Conservation (phyloP, 768 basidiomycete species). For the Mycena rosella region DNA sequence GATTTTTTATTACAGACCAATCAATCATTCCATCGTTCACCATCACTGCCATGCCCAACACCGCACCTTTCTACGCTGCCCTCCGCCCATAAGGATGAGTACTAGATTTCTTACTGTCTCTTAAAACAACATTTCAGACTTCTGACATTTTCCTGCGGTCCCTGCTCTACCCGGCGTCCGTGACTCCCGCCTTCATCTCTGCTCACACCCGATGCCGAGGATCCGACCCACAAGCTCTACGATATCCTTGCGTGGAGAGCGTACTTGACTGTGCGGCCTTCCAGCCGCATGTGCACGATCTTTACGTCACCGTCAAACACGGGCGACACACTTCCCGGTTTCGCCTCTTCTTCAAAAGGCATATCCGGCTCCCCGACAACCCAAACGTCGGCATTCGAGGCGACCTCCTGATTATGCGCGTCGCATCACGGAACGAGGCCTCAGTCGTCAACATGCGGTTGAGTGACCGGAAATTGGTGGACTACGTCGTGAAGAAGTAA, state of each 20-base stretch:
- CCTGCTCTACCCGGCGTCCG: no score
- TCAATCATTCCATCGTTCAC: no score
- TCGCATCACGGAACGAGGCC: background rate
- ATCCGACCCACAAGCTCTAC: background rate
- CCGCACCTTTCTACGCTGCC: no score
- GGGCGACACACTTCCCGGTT: background rate
- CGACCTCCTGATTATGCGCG: background rate
- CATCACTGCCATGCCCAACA: no score
- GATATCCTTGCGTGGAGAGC: slow-evolving; percentile 1
- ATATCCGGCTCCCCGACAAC: background rate
- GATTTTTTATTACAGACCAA: no score
- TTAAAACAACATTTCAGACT: no score
- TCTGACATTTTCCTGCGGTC: no score
- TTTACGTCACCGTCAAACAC: background rate
- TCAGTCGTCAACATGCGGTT: background rate
- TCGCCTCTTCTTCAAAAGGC: background rate
- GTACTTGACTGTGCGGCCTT: background rate
- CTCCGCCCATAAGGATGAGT: no score
- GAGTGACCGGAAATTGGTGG: background rate
- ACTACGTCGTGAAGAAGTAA: background rate
- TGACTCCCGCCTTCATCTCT: no score
- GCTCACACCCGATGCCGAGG: no score
- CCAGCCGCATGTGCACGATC: slow-evolving; percentile 1
- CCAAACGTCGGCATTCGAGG: background rate
- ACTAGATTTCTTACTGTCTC: no score